Conservation (phyloP, 2,329 filamentous ascomycete species). For the Dothidotthia symphoricarpi region DNA sequence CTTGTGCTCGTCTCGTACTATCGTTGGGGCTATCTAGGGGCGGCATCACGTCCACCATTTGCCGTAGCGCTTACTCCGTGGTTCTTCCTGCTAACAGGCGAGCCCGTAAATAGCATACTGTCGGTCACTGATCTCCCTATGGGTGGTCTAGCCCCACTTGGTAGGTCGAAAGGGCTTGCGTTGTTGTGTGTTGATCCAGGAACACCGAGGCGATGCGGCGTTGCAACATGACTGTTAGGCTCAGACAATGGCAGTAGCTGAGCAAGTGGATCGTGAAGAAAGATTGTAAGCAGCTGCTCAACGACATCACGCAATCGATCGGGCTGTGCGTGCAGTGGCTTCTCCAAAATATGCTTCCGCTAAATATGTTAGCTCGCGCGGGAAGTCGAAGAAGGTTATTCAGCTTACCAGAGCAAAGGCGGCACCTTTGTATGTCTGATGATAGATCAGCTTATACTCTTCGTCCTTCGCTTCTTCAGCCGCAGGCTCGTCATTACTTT, state of each 20-base stretch:
- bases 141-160: slow-evolving; percentile 23
- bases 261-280: slow-evolving; percentile 47
- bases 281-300: slow-evolving; percentile 48
- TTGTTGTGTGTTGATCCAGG: slow-evolving; percentile 23
- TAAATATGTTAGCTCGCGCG: slow-evolving; percentile 9
- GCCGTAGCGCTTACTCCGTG: not conserved
- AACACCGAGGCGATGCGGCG: slow-evolving; percentile 21
- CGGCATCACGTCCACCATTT: not conserved
- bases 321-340: slow-evolving; percentile 41
- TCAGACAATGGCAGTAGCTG: slow-evolving; percentile 16
- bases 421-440: slow-evolving; percentile 52
- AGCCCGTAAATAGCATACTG: slow-evolving; percentile 20
- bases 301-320: slow-evolving; percentile 50
- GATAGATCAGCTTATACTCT: slow-evolving; percentile 54
- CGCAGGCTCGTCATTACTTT: slow-evolving; percentile 13
- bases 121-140: slow-evolving; percentile 18
- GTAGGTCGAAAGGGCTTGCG: slow-evolving; percentile 36
- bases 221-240: slow-evolving; percentile 19
- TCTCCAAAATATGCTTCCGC: slow-evolving; percentile 42
- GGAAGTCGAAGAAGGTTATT: not conserved
- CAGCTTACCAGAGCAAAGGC: slow-evolving; percentile 48
- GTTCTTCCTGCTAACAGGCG: slow-evolving; percentile 25
- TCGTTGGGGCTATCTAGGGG: no score
- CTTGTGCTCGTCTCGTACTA: no score
- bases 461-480: slow-evolving; percentile 45